phyloP scores from a whole-genome alignment of 176 grass and related monocot genomes.

The Neostapfia colusana region DNA sequence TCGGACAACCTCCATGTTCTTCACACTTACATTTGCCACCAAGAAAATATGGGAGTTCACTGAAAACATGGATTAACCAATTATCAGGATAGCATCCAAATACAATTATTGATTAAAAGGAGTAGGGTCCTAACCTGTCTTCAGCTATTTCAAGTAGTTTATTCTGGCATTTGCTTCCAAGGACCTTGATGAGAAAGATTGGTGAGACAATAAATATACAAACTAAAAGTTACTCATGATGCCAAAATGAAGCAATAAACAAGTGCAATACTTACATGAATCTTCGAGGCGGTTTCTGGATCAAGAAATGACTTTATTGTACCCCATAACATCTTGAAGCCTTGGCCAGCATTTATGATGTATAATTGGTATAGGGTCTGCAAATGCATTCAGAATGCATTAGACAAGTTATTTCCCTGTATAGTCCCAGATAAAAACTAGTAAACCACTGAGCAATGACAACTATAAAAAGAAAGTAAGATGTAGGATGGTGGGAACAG shows the following conservation, averaged over 20 bases:
- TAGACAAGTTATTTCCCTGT: conserved; percentile 13
- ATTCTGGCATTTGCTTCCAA: conserved; percentile 84
- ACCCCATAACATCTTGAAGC: conserved; percentile 89
- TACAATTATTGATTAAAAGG: conserved; percentile 24
- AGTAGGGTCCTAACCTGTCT: conserved; percentile 54
- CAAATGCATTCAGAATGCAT: conserved; percentile 29
- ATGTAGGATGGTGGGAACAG: not conserved
- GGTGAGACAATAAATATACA: conserved; percentile 24
- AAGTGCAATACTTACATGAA: conserved; percentile 57
- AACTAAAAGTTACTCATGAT: conserved; percentile 20
- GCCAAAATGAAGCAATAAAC: conserved; percentile 10
- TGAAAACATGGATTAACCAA: conserved; percentile 42
- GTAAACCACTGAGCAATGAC: conserved; percentile 5
- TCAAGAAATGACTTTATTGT: conserved; percentile 98
- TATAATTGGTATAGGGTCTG: conserved; percentile 76
- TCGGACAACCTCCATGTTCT: conserved; percentile 79
- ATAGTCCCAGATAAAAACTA: conserved; percentile 21
- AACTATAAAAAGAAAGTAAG: conserved; percentile 30
- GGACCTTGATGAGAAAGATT: conserved; percentile 59
- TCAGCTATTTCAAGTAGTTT: conserved; percentile 88
- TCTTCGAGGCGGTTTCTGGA: conserved; percentile 90
- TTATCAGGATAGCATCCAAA: conserved; percentile 43
- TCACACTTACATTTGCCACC: conserved; percentile 84
- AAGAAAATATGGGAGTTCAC: conserved; percentile 91
- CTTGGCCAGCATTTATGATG: conserved; percentile 92